These are phyloP conservation scores for Venturiaceae sp. DNA, from an alignment of 2,329 filamentous ascomycete genomes.

Conservation along the genomic window DNA sequence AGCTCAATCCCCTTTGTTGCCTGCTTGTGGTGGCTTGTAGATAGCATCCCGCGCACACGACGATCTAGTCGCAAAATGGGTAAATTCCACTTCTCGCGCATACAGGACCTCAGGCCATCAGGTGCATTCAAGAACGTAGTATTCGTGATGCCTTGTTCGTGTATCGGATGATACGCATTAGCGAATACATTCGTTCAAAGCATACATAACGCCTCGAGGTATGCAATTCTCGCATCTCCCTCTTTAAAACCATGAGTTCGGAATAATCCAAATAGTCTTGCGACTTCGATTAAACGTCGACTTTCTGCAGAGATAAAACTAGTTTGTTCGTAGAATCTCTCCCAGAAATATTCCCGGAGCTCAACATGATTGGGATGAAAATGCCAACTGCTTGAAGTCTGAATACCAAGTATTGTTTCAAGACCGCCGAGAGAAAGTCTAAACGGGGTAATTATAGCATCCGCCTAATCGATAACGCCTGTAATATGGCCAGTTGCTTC, in stretches of 20 bases:
- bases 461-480: slow-evolving; percentile 12
- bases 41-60: too few relatives aligned
- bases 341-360: slow-evolving; percentile 11
- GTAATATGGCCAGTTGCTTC: slow-evolving; percentile 12
- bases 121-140: not conserved
- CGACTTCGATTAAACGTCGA: slow-evolving; percentile 11
- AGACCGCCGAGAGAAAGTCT: slow-evolving; percentile 10
- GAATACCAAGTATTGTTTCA: slow-evolving; percentile 11
- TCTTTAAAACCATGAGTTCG: slow-evolving; percentile 11
- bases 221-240: slow-evolving; percentile 11
- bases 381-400: slow-evolving; percentile 8
- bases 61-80: too few relatives aligned
- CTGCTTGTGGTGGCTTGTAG: too few relatives aligned
- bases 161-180: not conserved
- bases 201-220: slow-evolving; percentile 11
- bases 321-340: slow-evolving; percentile 11
- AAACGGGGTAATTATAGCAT: slow-evolving; percentile 13
- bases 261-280: slow-evolving; percentile 12
- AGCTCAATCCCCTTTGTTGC: not conserved
- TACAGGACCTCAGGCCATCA: not conserved
- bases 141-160: slow-evolving; percentile 1
- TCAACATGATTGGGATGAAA: slow-evolving; percentile 11
- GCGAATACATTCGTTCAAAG: slow-evolving; percentile 9
- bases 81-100: too few relatives aligned
- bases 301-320: slow-evolving; percentile 9